Conservation (phyloP, 129 eudicot genomes). For the Cynara cardunculus region DNA sequence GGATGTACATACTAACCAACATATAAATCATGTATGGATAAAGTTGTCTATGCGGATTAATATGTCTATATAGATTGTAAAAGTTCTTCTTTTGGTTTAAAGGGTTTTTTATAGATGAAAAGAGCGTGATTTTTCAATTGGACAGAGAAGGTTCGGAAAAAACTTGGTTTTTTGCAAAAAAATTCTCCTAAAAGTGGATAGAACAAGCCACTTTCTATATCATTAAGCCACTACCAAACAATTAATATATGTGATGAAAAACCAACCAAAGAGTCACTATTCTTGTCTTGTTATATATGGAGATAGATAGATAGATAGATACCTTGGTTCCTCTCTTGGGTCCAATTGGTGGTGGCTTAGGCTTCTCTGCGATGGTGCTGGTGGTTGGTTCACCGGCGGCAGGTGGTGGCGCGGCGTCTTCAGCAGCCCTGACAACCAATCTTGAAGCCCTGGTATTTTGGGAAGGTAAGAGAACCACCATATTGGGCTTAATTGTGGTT, state of each 20-base stretch:
- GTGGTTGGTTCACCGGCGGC: conserved; percentile 31
- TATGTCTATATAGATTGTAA: too few relatives aligned
- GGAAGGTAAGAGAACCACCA: conserved; percentile 34
- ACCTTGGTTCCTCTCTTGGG: conserved; percentile 96
- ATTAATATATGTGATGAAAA: too few relatives aligned
- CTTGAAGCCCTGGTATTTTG: conserved; percentile 47
- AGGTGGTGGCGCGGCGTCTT: conserved; percentile 39
- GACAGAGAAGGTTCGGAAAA: too few relatives aligned
- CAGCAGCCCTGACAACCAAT: conserved; percentile 70
- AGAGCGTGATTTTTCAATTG: too few relatives aligned
- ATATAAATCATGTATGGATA: not conserved
- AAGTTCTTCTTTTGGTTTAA: too few relatives aligned
- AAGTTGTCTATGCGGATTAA: too few relatives aligned
- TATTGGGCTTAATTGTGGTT: conserved; percentile 21
- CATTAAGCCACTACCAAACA: too few relatives aligned
- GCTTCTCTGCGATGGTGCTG: conserved; percentile 29
- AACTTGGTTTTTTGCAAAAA: too few relatives aligned
- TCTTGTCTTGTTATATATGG: not conserved
- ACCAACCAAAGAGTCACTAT: too few relatives aligned
- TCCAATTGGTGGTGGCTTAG: conserved; percentile 95
- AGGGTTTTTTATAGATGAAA: too few relatives aligned
- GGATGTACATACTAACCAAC: not conserved
- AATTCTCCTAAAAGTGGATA: too few relatives aligned
- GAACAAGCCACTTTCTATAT: too few relatives aligned
- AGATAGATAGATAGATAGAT: not conserved